Conservation (phyloP, 768 basidiomycete species). For the Suillus brevipes region DNA sequence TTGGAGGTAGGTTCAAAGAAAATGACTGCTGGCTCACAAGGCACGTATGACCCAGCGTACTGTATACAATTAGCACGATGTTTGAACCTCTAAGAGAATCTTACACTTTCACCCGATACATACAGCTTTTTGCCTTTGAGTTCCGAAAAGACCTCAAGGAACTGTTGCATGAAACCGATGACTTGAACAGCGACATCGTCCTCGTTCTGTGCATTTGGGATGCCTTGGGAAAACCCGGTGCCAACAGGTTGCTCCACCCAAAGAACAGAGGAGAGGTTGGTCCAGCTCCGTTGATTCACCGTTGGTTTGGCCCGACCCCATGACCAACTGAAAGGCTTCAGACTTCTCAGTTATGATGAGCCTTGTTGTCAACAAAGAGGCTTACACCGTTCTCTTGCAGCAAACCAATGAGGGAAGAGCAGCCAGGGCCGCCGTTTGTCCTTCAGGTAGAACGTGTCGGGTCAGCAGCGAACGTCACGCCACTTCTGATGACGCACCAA, state of each 20-base stretch:
- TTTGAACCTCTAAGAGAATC: neutral
- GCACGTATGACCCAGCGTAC: neutral
- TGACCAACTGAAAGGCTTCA: neutral
- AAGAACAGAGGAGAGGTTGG: neutral
- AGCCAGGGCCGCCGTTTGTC: neutral
- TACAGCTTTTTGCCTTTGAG: neutral
- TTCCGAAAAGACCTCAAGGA: neutral
- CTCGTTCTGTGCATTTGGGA: neutral
- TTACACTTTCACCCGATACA: neutral
- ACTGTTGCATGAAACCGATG: neutral
- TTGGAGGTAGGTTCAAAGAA: neutral
- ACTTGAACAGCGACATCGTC: neutral
- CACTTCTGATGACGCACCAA: neutral
- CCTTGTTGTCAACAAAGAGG: neutral
- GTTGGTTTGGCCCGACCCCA: neutral
- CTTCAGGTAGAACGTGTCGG: neutral
- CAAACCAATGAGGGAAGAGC: neutral
- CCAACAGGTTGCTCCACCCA: neutral
- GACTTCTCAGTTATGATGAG: neutral
- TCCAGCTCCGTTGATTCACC: neutral
- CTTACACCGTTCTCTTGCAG: neutral
- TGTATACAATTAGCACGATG: neutral
- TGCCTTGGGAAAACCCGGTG: neutral
- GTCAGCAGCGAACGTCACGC: neutral
- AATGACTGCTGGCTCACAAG: neutral